phyloP scores from a whole-genome alignment of 352 stramenopile species.

The Globisporangium nagaii region DNA sequence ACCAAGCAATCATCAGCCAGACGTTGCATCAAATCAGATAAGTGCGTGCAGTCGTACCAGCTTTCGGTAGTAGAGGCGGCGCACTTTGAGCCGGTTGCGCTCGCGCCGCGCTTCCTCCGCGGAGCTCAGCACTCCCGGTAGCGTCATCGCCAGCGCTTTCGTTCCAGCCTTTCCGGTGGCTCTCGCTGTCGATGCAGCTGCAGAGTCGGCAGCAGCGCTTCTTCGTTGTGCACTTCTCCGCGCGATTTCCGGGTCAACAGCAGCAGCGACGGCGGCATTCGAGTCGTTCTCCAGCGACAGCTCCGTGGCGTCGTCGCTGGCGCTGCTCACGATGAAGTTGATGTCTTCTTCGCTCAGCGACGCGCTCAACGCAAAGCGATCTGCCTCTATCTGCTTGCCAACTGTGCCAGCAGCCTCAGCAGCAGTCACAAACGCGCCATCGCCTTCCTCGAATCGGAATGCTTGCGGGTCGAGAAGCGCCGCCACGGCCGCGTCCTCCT shows the following conservation, averaged over 20 bases:
- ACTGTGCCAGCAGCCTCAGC: too few species aligned
- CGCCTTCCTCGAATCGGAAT: background rate
- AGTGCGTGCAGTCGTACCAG: too few species aligned
- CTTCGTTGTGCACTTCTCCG: background rate
- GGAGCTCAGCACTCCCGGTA: too few species aligned
- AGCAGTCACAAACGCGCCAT: background rate
- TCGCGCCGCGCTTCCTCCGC: slow-evolving; percentile 7
- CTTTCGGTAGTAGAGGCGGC: slow-evolving; percentile 15
- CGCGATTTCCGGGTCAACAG: background rate
- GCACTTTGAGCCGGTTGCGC: slow-evolving; percentile 13
- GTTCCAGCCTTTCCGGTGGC: too few species aligned
- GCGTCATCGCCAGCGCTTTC: too few species aligned
- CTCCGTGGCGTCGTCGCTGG: background rate
- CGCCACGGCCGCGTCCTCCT: background rate
- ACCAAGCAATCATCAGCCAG: background rate
- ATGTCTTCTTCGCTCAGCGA: slow-evolving; percentile 2
- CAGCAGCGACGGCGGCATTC: background rate
- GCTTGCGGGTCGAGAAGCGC: background rate
- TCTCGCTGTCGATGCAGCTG: too few species aligned
- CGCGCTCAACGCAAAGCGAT: background rate
- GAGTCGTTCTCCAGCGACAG: background rate
- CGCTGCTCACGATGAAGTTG: background rate
- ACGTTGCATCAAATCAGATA: background rate
- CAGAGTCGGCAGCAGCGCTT: background rate
- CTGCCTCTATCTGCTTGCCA: background rate